These are phyloP conservation scores for Inonotus obliquus DNA, from an alignment of 1,284 basidiomycete genomes.

Conservation along the genomic window DNA sequence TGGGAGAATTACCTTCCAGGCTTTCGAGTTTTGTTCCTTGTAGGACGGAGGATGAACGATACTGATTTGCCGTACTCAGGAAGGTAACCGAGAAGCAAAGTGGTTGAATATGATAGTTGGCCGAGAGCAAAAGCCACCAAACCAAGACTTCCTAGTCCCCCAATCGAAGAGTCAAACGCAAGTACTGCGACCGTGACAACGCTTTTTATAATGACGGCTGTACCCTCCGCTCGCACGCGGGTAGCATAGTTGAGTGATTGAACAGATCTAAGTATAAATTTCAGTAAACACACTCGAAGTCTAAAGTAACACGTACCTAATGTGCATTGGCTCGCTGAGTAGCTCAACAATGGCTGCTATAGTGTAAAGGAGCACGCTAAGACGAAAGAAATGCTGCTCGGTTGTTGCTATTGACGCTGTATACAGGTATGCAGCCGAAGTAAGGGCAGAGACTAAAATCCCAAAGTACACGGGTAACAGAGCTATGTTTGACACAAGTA, in stretches of 20 bases:
- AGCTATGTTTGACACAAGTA: slow-evolving; percentile 43
- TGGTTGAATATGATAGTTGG: slow-evolving; percentile 66
- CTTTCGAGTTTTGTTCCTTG: not conserved
- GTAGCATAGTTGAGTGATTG: slow-evolving; percentile 58
- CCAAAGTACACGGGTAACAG: slow-evolving; percentile 58
- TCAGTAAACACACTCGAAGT: slow-evolving; percentile 20
- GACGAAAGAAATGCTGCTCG: slow-evolving; percentile 59
- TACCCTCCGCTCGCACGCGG: slow-evolving; percentile 79
- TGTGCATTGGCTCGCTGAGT: slow-evolving; percentile 79
- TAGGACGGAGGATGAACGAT: not conserved
- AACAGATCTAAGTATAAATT: slow-evolving; percentile 49
- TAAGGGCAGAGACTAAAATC: slow-evolving; percentile 43
- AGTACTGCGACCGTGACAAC: slow-evolving; percentile 65
- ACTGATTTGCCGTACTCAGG: slow-evolving; percentile 7
- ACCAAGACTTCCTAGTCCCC: slow-evolving; percentile 39
- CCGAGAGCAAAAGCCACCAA: slow-evolving; percentile 81
- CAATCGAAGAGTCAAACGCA: slow-evolving; percentile 34
- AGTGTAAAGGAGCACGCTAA: slow-evolving; percentile 67
- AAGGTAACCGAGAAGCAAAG: slow-evolving; percentile 22
- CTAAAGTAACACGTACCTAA: slow-evolving; percentile 38
- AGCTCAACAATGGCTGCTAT: slow-evolving; percentile 74
- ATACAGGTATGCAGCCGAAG: slow-evolving; percentile 47
- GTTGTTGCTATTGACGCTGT: slow-evolving; percentile 46
- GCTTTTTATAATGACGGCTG: slow-evolving; percentile 74
- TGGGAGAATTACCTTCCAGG: not conserved